These are phyloP conservation scores for Malus sieversii DNA, from an alignment of 306 rosid species.

Conservation along the genomic window DNA sequence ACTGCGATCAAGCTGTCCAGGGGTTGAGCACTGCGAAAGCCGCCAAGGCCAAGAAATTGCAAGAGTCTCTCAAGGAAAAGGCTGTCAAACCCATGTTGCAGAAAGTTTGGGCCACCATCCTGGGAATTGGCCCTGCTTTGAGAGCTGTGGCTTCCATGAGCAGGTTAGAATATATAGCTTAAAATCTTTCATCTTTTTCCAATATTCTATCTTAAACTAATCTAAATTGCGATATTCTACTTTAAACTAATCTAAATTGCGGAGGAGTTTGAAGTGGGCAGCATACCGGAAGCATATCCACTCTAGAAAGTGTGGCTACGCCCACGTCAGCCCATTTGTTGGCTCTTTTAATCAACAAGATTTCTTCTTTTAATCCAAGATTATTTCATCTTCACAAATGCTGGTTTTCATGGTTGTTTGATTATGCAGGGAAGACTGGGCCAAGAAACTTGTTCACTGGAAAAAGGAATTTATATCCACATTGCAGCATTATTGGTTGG, in stretches of 20 bases:
- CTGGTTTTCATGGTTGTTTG: slow-evolving; percentile 3
- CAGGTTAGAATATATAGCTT: slow-evolving; percentile 38
- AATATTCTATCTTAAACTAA: not conserved
- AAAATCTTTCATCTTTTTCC: not conserved
- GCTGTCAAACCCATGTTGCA: slow-evolving; percentile 28
- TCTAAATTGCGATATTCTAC: not conserved
- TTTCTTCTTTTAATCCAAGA: not conserved
- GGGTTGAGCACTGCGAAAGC: slow-evolving; percentile 80
- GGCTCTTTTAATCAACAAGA: not conserved
- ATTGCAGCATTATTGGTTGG: slow-evolving; percentile 89
- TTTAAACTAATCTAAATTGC: not conserved
- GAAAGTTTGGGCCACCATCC: slow-evolving; percentile 43
- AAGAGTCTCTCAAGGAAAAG: slow-evolving; percentile 43
- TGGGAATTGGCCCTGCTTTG: slow-evolving; percentile 83
- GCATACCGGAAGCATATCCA: not conserved
- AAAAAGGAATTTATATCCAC: slow-evolving; percentile 66
- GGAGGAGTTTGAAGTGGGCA: not conserved
- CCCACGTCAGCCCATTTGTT: not conserved
- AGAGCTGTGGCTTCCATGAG: slow-evolving; percentile 78
- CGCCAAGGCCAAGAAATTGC: slow-evolving; percentile 71
- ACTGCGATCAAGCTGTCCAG: slow-evolving; percentile 88
- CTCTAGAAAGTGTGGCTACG: not conserved
- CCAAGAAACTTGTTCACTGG: slow-evolving; percentile 76
- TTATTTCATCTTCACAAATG: not conserved
- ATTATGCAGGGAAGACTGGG: slow-evolving; percentile 80